Evolutionary conservation across 2,329 filamentous ascomycete genomes (phyloP).

Genomic region (Trichoderma sp.): DNA sequence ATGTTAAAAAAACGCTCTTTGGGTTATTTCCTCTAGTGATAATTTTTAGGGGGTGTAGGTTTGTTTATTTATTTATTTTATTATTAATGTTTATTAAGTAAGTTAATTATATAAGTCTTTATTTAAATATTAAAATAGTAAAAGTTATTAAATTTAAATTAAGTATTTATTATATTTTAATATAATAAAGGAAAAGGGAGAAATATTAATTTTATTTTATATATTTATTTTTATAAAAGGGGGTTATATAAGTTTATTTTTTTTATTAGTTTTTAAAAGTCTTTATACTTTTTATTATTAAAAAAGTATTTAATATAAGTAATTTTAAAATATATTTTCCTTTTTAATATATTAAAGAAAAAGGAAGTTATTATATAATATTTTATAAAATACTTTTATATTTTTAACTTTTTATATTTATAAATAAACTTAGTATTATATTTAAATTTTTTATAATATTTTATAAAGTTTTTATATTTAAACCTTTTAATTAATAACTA

Average conservation of each 20-base stretch:
- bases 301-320: not conserved
- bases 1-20: too few species aligned
- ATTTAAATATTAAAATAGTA: slow-evolving; percentile 2
- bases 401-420: too few species aligned
- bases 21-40: too few species aligned
- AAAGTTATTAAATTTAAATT: not conserved
- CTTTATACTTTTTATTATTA: not conserved
- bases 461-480: too few species aligned
- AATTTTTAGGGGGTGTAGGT: too few species aligned
- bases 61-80: not conserved
- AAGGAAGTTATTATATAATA: too few species aligned
- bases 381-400: too few species aligned
- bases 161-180: not conserved
- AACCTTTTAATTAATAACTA: not conserved
- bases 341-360: not conserved
- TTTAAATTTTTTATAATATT: too few species aligned
- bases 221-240: not conserved
- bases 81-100: slow-evolving; percentile 4
- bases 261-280: not conserved
- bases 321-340: not conserved
- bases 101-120: slow-evolving; percentile 3
- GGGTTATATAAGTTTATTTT: not conserved
- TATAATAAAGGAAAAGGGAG: not conserved
- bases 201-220: not conserved
- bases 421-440: too few species aligned